Conservation (phyloP, 768 basidiomycete genomes). For the Phylloporus sp. region DNA sequence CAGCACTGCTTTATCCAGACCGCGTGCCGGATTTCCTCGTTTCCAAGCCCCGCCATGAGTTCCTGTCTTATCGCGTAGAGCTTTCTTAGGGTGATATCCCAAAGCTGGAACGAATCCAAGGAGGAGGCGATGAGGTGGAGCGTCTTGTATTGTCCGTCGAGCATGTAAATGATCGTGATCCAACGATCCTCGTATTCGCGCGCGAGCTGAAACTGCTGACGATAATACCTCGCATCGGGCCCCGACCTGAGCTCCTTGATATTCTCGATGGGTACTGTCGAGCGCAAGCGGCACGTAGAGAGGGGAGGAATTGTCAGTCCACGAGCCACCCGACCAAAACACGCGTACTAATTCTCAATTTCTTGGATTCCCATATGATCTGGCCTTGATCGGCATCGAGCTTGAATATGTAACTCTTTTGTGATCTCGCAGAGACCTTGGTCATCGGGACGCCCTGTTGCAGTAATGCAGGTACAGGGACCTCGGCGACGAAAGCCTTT, state of each 20-base stretch:
- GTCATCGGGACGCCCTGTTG: constrained; percentile 69
- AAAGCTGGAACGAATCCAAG: constrained; percentile 53
- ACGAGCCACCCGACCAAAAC: neutral
- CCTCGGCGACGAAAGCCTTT: constrained; percentile 28
- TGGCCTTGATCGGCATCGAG: constrained; percentile 79
- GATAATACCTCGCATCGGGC: constrained; percentile 63
- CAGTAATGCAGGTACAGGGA: constrained; percentile 52
- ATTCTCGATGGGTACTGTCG: constrained; percentile 73
- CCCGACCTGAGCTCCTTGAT: constrained; percentile 85
- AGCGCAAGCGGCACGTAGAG: neutral
- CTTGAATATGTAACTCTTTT: constrained; percentile 64
- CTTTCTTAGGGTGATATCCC: constrained; percentile 59
- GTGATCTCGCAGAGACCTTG: constrained; percentile 76
- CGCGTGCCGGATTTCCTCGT: constrained; percentile 56
- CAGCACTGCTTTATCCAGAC: constrained; percentile 83
- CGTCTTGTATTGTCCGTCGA: constrained; percentile 75
- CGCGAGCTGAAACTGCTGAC: constrained; percentile 62
- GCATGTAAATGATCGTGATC: constrained; percentile 82
- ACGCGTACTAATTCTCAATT: constrained; percentile 55
- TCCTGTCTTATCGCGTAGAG: constrained; percentile 62
- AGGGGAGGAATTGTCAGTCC: neutral
- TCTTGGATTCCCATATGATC: constrained; percentile 74
- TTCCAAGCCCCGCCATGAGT: constrained; percentile 63
- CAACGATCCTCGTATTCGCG: constrained; percentile 63
- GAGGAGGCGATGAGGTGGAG: constrained; percentile 78